phyloP scores from a whole-genome alignment of 495 filamentous ascomycete species.

The Aspergillus biplanus region DNA sequence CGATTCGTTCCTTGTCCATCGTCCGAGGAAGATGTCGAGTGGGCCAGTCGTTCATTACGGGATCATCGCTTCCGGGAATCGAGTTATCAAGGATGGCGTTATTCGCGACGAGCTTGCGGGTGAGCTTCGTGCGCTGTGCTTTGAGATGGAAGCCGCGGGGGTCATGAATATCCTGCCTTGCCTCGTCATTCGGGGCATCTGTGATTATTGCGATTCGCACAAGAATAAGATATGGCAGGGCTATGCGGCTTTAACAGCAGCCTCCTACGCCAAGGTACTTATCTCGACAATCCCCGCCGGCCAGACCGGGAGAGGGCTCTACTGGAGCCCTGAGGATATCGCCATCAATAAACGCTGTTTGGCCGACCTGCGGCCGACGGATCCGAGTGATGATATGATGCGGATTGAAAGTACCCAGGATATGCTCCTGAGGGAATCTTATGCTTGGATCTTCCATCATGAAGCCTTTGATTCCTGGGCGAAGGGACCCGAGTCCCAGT shows the following conservation, averaged over 20 bases:
- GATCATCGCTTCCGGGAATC: constrained; percentile 7
- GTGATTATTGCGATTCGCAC: constrained; percentile 19
- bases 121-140: background rate
- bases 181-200: constrained; percentile 15
- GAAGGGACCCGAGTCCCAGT: background rate
- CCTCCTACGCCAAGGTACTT: constrained; percentile 5
- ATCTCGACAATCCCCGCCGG: too few relatives aligned
- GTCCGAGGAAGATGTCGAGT: background rate
- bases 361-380: too few relatives aligned
- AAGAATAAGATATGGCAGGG: constrained; percentile 14
- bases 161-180: constrained; percentile 9
- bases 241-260: constrained; percentile 13
- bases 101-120: background rate
- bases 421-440: constrained; percentile 43
- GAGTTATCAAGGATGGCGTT: background rate
- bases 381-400: constrained; percentile 43
- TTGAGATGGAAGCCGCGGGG: constrained; percentile 11
- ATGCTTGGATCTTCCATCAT: constrained; percentile 47
- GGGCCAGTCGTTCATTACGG: constrained; percentile 7
- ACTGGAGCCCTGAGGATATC: too few relatives aligned
- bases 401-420: constrained; percentile 31
- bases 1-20: background rate
- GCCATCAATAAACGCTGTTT: too few relatives aligned
- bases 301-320: too few relatives aligned
- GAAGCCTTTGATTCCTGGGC: constrained; percentile 35